Base-by-base conservation (phyloP, 2,329 filamentous ascomycete species). In the Paraphaeosphaeria sporulosa region DNA sequence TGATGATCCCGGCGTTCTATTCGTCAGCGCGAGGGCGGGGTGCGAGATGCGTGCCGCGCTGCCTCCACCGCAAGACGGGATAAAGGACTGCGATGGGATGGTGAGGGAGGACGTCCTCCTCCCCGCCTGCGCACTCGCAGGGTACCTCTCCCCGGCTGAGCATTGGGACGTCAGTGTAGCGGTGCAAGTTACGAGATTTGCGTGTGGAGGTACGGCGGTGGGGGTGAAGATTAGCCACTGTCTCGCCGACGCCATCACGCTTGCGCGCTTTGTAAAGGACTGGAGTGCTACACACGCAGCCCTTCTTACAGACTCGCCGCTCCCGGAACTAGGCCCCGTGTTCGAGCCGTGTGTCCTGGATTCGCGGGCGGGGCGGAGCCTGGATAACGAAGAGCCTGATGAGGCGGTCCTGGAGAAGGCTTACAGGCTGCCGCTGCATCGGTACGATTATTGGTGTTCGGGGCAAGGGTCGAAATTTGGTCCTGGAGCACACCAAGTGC, bases 371-470 rank as follows among this genome's bases (percentile, higher is more conserved):
- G 36, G 23, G 36, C 25, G 15, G 21, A n/a, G 15, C 15, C 3
- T 30, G 21, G 50, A 52, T n/a, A 36, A 52, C 17, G 21, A 13
- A 15, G 36, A 7, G 25, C 51, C 51, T 21, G 40, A 44, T 19
- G 25, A 19, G 36, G 34, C 13, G 25, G 40, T 44, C 3, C 25
- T 54, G 27, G n/a, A 34, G 25, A 6, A 3, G 8, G 51, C 51
- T 17, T 34, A 44, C 40, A 27, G 10, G 17, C 40, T 54, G 13
- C 51, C 51, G 12, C 25, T 34, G 25, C 38, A 54, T 23, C 51
- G 51, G 17, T 54, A 44, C n/a, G 51, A 54, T 23, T 54, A 40
- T 27, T 54, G 51, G 51, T 15, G 17, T 3, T 54, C 51, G 12
- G 27, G 25, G 15, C 27, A 32, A 15, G 40, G 25, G 13, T 34